Evolutionary conservation across 352 stramenopile genomes (phyloP), one percentile per base, ranked within the genome.

Genomic region (Phytophthora melonis): DNA sequence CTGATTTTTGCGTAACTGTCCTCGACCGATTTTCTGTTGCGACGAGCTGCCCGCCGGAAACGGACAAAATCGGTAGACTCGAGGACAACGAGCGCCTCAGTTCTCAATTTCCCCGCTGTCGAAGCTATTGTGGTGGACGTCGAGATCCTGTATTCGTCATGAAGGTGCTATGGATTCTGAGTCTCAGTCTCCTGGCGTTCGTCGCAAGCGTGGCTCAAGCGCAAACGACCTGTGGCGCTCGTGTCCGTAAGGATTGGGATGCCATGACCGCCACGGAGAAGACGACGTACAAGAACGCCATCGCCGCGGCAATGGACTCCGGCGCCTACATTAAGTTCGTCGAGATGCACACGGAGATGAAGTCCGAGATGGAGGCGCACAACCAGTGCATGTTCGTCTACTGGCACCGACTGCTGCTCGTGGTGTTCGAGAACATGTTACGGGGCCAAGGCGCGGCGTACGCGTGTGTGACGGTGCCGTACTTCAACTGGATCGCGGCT

Each of bases 381-480:
- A 66, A 73, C 9, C 80, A 89, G 74, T 94, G 87, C 61, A 93
- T 94, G 83, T 95, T 95, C 68, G 81, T 91, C 43, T 94, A 93
- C 77, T 97, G 90, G 90, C 88, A 95, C 57, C 86, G 88, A 14
- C 66, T 82, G 2, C 75, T 95, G 6, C 77, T 97, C 0, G 41
- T 86, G 0, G 84, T 43, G 3, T 97, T 92, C 59, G 90, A 97
- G 65, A 97, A 95, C 70, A 95, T 97, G 87, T 72, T 97, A 4
- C 90, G 89, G 14, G 78, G 65, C 0, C 82, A 93, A 66, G 84
- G 79, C 9, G 2, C 67, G 0, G 52, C 69, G 4, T 96, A 80
- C 47, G 86, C 78, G 3, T 97, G 90, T 65, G 75, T 96, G 55
- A 96, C 89, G 18, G 50, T 97, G 13, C 90, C 89, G 9, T 95